These are phyloP conservation scores for Termitomyces sp. DNA, from an alignment of 768 basidiomycete genomes.

Conservation along the genomic window DNA sequence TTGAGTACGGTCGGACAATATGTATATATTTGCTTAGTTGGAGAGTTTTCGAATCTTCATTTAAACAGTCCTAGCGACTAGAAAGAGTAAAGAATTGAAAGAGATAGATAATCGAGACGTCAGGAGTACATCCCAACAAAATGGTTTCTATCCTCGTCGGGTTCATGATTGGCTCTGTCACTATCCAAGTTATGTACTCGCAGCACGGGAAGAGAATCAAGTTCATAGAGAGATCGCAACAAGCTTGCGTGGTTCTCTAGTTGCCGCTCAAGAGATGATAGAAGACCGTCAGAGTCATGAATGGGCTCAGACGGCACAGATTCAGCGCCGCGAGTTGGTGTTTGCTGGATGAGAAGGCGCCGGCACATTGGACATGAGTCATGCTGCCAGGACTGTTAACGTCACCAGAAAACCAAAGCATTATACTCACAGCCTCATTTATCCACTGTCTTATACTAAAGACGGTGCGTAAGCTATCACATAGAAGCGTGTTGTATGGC, in stretches of 20 bases:
- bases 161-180: neutral
- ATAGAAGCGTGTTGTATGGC: no score
- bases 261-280: slow-evolving; percentile 9
- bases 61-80: neutral
- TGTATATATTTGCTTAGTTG: neutral
- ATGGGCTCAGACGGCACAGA: slow-evolving; percentile 11
- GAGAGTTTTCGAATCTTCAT: slow-evolving; percentile 7
- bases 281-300: slow-evolving; percentile 1
- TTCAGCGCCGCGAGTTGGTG: neutral
- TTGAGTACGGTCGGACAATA: neutral
- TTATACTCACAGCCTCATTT: slow-evolving; percentile 42
- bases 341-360: slow-evolving; percentile 31
- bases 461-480: neutral
- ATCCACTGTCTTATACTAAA: slow-evolving; percentile 64
- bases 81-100: neutral
- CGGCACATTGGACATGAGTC: slow-evolving; percentile 68
- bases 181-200: neutral
- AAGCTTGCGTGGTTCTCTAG: slow-evolving; percentile 4
- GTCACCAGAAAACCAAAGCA: neutral
- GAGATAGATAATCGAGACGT: neutral
- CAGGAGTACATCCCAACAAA: slow-evolving; percentile 60
- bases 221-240: slow-evolving; percentile 7
- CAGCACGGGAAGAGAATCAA: neutral
- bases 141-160: slow-evolving; percentile 25
- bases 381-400: slow-evolving; percentile 32